Evolutionary conservation across 192 early-diverging fungal genomes (phyloP).

Genomic region (Coemansia sp.): DNA sequence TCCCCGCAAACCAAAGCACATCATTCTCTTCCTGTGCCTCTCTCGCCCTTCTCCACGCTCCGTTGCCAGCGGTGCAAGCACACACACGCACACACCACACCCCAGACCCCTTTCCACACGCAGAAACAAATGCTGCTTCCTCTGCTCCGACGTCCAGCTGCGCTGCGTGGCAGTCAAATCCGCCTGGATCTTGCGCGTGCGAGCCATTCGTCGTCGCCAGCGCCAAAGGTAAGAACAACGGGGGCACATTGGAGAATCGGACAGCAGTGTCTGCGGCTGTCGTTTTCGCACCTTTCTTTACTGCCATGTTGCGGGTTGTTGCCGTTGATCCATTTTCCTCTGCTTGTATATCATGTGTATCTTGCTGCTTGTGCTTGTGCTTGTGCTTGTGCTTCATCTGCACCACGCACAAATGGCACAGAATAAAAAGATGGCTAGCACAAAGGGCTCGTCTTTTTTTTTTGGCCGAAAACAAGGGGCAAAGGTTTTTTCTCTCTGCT

Average conservation of each 20-base stretch:
- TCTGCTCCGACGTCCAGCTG: constrained; percentile 8
- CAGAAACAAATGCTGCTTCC: not conserved
- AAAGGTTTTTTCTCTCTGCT: not conserved
- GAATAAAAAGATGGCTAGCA: not conserved
- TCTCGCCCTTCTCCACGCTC: too few relatives aligned
- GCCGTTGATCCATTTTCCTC: constrained; percentile 7
- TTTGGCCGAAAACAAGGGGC: not conserved
- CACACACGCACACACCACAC: too few relatives aligned
- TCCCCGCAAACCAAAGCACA: too few relatives aligned
- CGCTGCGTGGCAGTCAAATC: not conserved
- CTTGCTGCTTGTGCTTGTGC: not conserved
- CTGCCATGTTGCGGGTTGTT: not conserved
- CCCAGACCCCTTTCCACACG: not conserved
- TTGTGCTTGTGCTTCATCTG: not conserved
- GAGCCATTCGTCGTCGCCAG: constrained; percentile 7
- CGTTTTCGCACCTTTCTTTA: not conserved
- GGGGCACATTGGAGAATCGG: not conserved
- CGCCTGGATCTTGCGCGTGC: not conserved
- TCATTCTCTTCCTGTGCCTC: too few relatives aligned
- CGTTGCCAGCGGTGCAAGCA: too few relatives aligned
- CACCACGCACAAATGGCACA: not conserved
- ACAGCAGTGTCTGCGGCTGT: constrained; percentile 2
- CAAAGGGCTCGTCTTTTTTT: too few relatives aligned
- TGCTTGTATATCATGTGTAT: not conserved
- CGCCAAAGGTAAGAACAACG: constrained; percentile 14